Evolutionary conservation across 352 stramenopile species (phyloP), one percentile per base, ranked within the genome.

Genomic region (Phytophthora nicotianae): DNA sequence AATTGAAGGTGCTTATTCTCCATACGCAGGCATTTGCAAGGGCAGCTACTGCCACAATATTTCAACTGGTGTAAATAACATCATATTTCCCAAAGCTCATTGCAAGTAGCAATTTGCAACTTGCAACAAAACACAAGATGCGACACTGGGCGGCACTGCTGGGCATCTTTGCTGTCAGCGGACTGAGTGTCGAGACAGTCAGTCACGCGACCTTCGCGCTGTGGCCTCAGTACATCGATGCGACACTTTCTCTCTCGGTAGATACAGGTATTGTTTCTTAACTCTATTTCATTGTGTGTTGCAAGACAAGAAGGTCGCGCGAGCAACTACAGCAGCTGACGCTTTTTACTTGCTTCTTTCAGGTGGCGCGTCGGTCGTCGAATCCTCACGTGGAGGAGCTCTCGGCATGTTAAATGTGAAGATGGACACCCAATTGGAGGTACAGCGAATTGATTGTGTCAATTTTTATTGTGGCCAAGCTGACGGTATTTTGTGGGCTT

Each of bases 201-300:
- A 58, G 37, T 17, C 29, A 63, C 7, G 5, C 56, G 41, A 70
- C 58, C 16, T 54, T 77, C 6, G 59, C 58, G 19, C 52, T 77
- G 32, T 81, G 73, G 70, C 70, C 69, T 5, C 69, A 72, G 50
- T 53, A 78, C 1, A 38, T 45, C 16, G 38, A 72, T 35, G 43
- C 54, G 37, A 57, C 38, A 23, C 46, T 78, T 2, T 69, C 61
- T 14, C 27, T 76, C 40, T 69, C 62, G 14, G 23, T 51, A 11
- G 51, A 53, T 42, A 27, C 61, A 65, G 69, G 72, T 64, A 40
- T 35, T 35, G 29, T n/a, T n/a, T n/a, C 2, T 37, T 45, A 35
- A 27, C 26, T 24, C 33, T 9, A 21, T 37, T 40, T n/a, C 16
- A 19, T 40, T 55, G 23, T 19, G 14, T 37, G 24, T 10, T 24